Evolutionary conservation across 129 eudicot genomes (phyloP).

Genomic region (Centaurea solstitialis): DNA sequence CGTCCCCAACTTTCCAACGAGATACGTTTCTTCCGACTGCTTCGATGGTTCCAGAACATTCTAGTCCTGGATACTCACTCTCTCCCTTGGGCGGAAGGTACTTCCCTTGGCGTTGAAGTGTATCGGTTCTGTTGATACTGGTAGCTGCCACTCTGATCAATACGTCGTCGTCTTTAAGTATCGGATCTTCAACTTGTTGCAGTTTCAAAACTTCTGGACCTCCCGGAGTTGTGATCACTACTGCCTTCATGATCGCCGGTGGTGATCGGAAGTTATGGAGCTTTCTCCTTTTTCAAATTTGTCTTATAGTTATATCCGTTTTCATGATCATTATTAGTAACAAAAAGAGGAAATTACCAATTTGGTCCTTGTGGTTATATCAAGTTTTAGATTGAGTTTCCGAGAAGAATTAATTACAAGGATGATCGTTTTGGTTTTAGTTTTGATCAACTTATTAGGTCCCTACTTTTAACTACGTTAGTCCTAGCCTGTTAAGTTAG

Average conservation of each 20-base stretch:
- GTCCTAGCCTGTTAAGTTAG: too few species aligned
- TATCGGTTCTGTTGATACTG: conserved; percentile 88
- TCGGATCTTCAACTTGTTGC: conserved; percentile 81
- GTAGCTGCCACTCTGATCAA: conserved; percentile 78
- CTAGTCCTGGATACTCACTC: conserved; percentile 76
- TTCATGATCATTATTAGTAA: too few species aligned
- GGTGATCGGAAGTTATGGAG: background rate
- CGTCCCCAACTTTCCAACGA: conserved; percentile 94
- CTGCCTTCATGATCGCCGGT: conserved; percentile 66
- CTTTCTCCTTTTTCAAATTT: too few species aligned
- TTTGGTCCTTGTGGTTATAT: too few species aligned
- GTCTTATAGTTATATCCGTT: too few species aligned
- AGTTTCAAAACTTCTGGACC: conserved; percentile 78
- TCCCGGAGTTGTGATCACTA: conserved; percentile 75
- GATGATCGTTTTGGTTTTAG: too few species aligned
- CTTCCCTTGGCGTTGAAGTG: conserved; percentile 77
- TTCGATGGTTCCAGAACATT: conserved; percentile 82
- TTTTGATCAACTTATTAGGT: too few species aligned
- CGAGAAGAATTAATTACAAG: too few species aligned
- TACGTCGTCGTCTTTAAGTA: conserved; percentile 63
- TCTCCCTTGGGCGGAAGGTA: conserved; percentile 80
- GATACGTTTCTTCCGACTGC: conserved; percentile 64
- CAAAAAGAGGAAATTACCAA: too few species aligned
- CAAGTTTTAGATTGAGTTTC: too few species aligned
- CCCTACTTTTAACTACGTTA: too few species aligned